Evolutionary conservation across 352 stramenopile species (phyloP).

Genomic region (Globisporangium viniferum): DNA sequence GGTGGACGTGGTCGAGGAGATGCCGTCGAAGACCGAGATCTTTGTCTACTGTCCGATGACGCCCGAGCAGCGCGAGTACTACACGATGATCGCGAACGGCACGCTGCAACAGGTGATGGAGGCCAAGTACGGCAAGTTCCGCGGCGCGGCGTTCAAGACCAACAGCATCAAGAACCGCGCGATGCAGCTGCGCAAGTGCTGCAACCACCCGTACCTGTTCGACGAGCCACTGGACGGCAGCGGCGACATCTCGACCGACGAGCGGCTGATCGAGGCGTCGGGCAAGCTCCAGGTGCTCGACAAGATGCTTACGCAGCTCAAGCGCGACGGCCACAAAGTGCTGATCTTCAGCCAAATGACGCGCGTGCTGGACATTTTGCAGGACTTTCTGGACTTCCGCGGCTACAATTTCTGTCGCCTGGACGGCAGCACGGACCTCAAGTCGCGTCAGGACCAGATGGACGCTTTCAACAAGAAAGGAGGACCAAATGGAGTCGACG

Average conservation of each 20-base stretch:
- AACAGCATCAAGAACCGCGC: conserved; percentile 67
- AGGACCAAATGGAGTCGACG: conserved; percentile 20
- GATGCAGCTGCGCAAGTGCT: conserved; percentile 86
- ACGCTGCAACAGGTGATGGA: conserved; percentile 87
- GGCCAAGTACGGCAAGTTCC: conserved; percentile 69
- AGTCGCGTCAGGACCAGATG: conserved; percentile 94
- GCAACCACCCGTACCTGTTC: conserved; percentile 88
- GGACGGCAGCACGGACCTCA: conserved; percentile 93
- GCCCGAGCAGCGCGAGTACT: conserved; percentile 93
- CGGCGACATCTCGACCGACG: conserved; percentile 67
- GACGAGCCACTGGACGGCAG: conserved; percentile 64
- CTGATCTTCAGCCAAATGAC: conserved; percentile 99
- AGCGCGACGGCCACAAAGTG: conserved; percentile 95
- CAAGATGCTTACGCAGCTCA: conserved; percentile 94
- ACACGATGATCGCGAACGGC: conserved; percentile 90
- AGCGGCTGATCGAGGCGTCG: conserved; percentile 89
- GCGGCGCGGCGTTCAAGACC: conserved; percentile 47
- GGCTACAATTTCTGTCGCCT: conserved; percentile 95
- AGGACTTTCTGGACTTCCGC: conserved; percentile 91
- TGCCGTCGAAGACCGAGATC: conserved; percentile 97
- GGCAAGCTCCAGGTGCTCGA: conserved; percentile 99
- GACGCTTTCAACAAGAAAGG: conserved; percentile 94
- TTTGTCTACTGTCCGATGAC: conserved; percentile 97
- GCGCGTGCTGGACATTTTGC: conserved; percentile 97
- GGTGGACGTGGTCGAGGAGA: conserved; percentile 89